A percentile compares a stretch with the other conserved stretches of the same genome.
Conservation (phyloP, 2,329 filamentous ascomycete genomes). For the Shiraia sp. region DNA sequence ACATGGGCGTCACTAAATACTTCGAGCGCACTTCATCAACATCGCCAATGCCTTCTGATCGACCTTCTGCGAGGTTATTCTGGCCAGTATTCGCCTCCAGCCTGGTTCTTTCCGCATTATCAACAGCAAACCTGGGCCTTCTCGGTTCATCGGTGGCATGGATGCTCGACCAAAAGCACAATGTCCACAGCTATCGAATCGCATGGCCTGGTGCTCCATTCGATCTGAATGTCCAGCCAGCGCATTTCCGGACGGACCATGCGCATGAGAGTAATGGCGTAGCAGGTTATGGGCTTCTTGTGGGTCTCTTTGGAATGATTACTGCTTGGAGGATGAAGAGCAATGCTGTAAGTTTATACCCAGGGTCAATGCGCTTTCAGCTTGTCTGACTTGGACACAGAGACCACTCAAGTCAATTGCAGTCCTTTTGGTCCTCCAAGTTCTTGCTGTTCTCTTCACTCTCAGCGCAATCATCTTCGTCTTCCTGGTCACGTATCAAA, state of each 20-base stretch:
- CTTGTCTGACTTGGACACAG: conserved; percentile 3
- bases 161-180: conserved; percentile 33
- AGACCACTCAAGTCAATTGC: conserved; percentile 37
- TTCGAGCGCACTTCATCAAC: conserved; percentile 5
- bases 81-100: conserved; percentile 27
- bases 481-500: conserved; percentile 36
- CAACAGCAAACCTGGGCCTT: conserved; percentile 33
- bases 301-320: conserved; percentile 33
- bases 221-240: conserved; percentile 27
- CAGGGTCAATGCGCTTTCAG: neutral
- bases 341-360: conserved; percentile 12
- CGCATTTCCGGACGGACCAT: conserved; percentile 34
- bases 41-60: conserved; percentile 7
- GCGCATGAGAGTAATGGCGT: conserved; percentile 35
- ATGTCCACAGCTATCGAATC: conserved; percentile 25
- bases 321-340: conserved; percentile 31
- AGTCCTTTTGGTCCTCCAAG: conserved; percentile 39
- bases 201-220: conserved; percentile 26
- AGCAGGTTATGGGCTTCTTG: conserved; percentile 38
- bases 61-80: conserved; percentile 4
- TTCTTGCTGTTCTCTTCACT: conserved; percentile 33
- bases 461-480: conserved; percentile 36
- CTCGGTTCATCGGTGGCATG: conserved; percentile 41
- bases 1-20: conserved; percentile 11
- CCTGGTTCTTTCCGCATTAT: conserved; percentile 31